Percentiles rank a stretch among this genome's conserved stretches.
Conservation (phyloP, 169 alveolate genomes). For the Cryptosporidium meleagridis region DNA sequence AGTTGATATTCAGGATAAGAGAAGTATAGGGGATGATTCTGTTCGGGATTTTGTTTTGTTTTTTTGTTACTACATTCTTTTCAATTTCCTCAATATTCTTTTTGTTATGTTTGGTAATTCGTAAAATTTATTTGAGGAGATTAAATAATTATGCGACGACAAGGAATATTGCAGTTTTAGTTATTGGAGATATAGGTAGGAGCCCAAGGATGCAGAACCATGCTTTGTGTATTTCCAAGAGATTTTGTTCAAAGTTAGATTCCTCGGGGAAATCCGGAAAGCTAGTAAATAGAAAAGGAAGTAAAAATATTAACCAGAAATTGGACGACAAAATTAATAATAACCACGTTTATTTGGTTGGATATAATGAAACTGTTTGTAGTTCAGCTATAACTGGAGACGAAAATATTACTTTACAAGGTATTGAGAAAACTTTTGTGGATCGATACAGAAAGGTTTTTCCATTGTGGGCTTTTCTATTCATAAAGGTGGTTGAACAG, state of each 20-base stretch:
- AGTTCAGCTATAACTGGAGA: slow-evolving; percentile 20
- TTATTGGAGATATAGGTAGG: slow-evolving; percentile 88
- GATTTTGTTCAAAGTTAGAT: slow-evolving; percentile 21
- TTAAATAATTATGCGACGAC: slow-evolving; percentile 1
- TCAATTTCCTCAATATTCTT: not conserved
- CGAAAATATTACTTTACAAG: slow-evolving; percentile 22
- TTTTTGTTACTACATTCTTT: not conserved
- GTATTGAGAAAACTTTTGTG: slow-evolving; percentile 7
- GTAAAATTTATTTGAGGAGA: not conserved
- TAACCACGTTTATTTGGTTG: slow-evolving; percentile 55
- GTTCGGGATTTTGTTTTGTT: not conserved
- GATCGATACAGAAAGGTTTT: slow-evolving; percentile 45
- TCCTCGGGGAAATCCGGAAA: not conserved
- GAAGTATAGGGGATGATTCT: not conserved
- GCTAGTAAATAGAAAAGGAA: not conserved
- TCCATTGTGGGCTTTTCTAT: slow-evolving; percentile 80
- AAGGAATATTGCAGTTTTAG: slow-evolving; percentile 80
- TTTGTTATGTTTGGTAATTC: not conserved
- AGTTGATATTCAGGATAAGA: not conserved
- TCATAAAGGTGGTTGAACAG: slow-evolving; percentile 80
- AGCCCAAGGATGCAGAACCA: slow-evolving; percentile 92
- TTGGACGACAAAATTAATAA: slow-evolving; percentile 23
- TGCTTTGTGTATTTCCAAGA: slow-evolving; percentile 80
- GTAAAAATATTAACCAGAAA: not conserved
- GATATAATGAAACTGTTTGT: slow-evolving; percentile 51